Evolutionary conservation across 2,329 filamentous ascomycete species (phyloP).

Genomic region (Cladosporium sp.): DNA sequence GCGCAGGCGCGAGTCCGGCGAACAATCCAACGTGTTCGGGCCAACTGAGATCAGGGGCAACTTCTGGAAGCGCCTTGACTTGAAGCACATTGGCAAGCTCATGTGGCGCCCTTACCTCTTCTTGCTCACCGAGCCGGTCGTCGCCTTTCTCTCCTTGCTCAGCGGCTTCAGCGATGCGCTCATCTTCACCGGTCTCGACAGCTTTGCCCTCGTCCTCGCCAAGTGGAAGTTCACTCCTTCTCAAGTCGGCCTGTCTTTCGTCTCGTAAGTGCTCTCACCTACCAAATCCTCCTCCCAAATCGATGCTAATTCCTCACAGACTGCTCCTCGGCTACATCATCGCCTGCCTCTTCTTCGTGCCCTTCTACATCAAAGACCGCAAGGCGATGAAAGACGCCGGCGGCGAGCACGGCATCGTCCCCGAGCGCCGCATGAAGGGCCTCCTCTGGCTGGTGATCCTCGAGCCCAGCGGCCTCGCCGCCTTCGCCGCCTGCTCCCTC

Average conservation of each 20-base stretch:
- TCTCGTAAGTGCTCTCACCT: slow-evolving; percentile 27
- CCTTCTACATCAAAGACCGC: slow-evolving; percentile 42
- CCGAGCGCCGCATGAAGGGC: slow-evolving; percentile 63
- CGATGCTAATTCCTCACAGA: slow-evolving; percentile 15
- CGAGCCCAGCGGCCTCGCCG: slow-evolving; percentile 63
- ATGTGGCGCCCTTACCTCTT: slow-evolving; percentile 66
- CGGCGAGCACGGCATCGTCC: slow-evolving; percentile 43
- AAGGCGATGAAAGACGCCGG: slow-evolving; percentile 39
- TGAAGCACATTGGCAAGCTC: slow-evolving; percentile 43
- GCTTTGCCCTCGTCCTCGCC: slow-evolving; percentile 61
- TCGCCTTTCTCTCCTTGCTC: slow-evolving; percentile 64
- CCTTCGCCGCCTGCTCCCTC: slow-evolving; percentile 65
- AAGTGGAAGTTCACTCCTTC: slow-evolving; percentile 59
- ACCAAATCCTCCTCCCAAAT: neutral
- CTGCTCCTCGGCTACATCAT: slow-evolving; percentile 64
- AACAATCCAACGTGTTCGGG: slow-evolving; percentile 71
- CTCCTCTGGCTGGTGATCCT: slow-evolving; percentile 59
- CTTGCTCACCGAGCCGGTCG: slow-evolving; percentile 72
- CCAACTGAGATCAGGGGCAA: slow-evolving; percentile 69
- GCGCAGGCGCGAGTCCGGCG: slow-evolving; percentile 66
- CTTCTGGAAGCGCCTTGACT: slow-evolving; percentile 31
- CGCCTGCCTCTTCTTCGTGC: slow-evolving; percentile 57
- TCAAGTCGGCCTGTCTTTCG: slow-evolving; percentile 57
- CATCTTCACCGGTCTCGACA: slow-evolving; percentile 75
- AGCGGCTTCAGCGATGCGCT: slow-evolving; percentile 70